Evolutionary conservation across 345 rosid genomes (phyloP).

Genomic region (Moringa oleifera): DNA sequence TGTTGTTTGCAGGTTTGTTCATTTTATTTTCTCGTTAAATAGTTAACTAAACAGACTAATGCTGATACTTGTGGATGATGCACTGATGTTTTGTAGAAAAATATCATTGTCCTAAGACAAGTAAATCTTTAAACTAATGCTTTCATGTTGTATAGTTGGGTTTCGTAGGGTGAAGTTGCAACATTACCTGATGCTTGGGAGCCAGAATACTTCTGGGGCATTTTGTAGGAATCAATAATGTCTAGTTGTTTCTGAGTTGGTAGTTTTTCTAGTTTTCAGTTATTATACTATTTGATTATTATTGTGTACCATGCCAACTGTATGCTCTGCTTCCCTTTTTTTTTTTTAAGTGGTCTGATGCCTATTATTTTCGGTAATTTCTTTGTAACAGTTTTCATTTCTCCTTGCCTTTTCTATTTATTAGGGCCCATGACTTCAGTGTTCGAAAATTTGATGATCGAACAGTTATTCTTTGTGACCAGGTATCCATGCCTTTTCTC

Average conservation of each 20-base stretch:
- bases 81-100: too few species aligned
- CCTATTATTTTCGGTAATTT: conserved; percentile 6
- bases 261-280: neutral
- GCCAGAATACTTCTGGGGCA: too few species aligned
- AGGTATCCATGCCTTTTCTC: conserved; percentile 45
- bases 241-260: neutral
- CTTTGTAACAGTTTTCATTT: neutral
- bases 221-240: too few species aligned
- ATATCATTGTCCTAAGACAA: too few species aligned
- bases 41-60: too few species aligned
- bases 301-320: neutral
- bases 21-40: neutral
- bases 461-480: conserved; percentile 92
- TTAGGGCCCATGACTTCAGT: conserved; percentile 79
- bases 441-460: conserved; percentile 62
- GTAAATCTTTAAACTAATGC: too few species aligned
- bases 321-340: neutral
- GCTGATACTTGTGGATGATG: too few species aligned
- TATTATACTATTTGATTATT: conserved; percentile 3
- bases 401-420: conserved; percentile 11
- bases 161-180: too few species aligned
- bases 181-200: too few species aligned
- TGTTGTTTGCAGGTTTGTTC: conserved; percentile 80
- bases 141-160: too few species aligned
- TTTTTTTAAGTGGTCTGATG: too few species aligned